A percentile compares a stretch with the other conserved stretches of the same genome.
These are phyloP conservation scores for Oleoguttula mirabilis DNA, from an alignment of 495 filamentous ascomycete species.

Conservation along the genomic window DNA sequence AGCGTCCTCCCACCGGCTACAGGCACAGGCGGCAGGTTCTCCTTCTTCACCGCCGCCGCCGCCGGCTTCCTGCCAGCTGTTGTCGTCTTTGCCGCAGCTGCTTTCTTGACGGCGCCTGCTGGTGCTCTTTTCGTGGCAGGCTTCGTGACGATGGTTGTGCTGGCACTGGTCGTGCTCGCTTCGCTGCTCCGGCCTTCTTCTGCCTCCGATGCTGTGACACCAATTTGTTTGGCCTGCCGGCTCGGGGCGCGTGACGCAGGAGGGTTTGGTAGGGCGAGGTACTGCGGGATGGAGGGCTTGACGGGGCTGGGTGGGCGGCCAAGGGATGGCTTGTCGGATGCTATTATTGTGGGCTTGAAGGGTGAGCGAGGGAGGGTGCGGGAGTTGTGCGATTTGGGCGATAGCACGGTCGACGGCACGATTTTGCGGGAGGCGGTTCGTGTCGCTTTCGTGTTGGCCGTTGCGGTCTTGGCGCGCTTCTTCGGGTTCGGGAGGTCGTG, in stretches of 20 bases:
- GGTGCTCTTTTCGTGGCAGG: slow-evolving; percentile 1
- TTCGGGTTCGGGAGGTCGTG: slow-evolving; percentile 41
- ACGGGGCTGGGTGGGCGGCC: too few species aligned
- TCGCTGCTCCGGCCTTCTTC: slow-evolving; percentile 18
- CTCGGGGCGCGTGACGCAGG: slow-evolving; percentile 8
- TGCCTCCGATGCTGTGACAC: background rate
- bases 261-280: slow-evolving; percentile 2
- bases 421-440: slow-evolving; percentile 40
- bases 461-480: slow-evolving; percentile 39
- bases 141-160: slow-evolving; percentile 22
- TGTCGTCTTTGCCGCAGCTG: slow-evolving; percentile 4
- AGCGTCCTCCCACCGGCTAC: slow-evolving; percentile 15
- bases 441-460: slow-evolving; percentile 27
- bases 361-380: slow-evolving; percentile 52
- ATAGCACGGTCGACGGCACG: slow-evolving; percentile 50
- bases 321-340: too few species aligned
- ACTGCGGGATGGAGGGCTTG: too few species aligned
- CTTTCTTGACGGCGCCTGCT: slow-evolving; percentile 3
- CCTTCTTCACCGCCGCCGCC: slow-evolving; percentile 12
- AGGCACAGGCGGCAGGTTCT: slow-evolving; percentile 7
- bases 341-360: slow-evolving; percentile 34
- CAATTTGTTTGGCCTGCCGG: slow-evolving; percentile 7
- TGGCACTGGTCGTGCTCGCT: slow-evolving; percentile 20
- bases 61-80: background rate
- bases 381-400: slow-evolving; percentile 71